Evolutionary conservation across 163 green algal species (phyloP).

Genomic region (Botryococcus braunii): DNA sequence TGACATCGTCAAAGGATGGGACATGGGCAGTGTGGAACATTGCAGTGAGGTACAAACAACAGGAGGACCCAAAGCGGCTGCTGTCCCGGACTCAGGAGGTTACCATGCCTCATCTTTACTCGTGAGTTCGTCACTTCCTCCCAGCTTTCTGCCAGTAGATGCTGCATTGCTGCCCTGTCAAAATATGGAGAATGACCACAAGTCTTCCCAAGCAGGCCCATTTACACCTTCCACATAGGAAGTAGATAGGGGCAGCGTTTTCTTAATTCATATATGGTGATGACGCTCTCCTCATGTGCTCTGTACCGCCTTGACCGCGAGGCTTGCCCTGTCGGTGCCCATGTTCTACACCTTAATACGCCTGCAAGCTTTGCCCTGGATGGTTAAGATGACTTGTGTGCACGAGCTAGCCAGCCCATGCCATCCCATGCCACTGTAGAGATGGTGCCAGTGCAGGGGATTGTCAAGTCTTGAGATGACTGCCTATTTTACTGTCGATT

Average conservation of each 20-base stretch:
- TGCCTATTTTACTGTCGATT: constrained; percentile 10
- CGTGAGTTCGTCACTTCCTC: too few species aligned
- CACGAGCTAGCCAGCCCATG: too few species aligned
- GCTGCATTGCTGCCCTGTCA: not conserved
- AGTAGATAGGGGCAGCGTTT: too few species aligned
- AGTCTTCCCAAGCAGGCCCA: not conserved
- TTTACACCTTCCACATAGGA: not conserved
- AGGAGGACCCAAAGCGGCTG: constrained; percentile 63
- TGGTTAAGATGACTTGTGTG: too few species aligned
- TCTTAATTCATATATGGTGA: too few species aligned
- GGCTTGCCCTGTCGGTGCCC: too few species aligned
- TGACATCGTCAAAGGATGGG: constrained; percentile 54
- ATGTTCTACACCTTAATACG: too few species aligned
- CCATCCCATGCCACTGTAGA: not conserved
- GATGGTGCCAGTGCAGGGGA: not conserved
- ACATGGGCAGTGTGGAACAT: constrained; percentile 65
- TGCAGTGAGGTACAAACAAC: constrained; percentile 54
- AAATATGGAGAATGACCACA: not conserved
- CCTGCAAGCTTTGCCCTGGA: too few species aligned
- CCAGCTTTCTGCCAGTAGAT: constrained; percentile 1
- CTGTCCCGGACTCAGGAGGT: too few species aligned
- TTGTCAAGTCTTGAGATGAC: not conserved
- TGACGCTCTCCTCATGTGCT: too few species aligned
- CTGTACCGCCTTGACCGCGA: too few species aligned
- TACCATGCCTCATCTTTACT: too few species aligned